A percentile compares a stretch with the other conserved stretches of the same genome.
These are phyloP conservation scores for Kwoniella dendrophila DNA, from an alignment of 768 basidiomycete genomes.

Conservation along the genomic window DNA sequence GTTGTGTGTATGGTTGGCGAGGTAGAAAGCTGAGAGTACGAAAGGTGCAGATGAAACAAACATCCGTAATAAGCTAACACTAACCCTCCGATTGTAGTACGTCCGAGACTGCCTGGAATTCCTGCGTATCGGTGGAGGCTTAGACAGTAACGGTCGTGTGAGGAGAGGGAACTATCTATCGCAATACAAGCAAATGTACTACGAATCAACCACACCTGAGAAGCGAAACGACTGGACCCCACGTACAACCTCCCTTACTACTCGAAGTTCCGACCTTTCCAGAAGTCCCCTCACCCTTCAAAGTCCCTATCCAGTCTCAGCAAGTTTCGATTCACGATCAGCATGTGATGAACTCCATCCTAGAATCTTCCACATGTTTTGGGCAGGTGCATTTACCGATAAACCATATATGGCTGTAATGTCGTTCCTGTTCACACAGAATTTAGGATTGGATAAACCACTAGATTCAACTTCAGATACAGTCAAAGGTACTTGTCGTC, in stretches of 20 bases:
- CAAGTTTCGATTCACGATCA: slow-evolving; percentile 44
- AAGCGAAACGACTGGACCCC: slow-evolving; percentile 49
- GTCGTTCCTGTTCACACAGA: slow-evolving; percentile 95
- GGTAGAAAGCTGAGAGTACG: background rate
- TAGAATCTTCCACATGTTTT: slow-evolving; percentile 96
- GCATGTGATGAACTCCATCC: slow-evolving; percentile 84
- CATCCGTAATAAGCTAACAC: slow-evolving; percentile 4
- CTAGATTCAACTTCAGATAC: slow-evolving; percentile 55
- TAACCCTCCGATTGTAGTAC: slow-evolving; percentile 62
- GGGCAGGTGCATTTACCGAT: slow-evolving; percentile 98
- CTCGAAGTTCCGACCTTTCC: slow-evolving; percentile 36
- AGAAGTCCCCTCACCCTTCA: slow-evolving; percentile 42
- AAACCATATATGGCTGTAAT: slow-evolving; percentile 94
- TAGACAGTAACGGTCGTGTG: slow-evolving; percentile 77
- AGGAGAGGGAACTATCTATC: slow-evolving; percentile 71
- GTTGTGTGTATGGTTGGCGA: too few species aligned
- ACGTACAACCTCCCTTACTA: slow-evolving; percentile 19
- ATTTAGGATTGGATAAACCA: slow-evolving; percentile 75
- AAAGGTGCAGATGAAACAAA: slow-evolving; percentile 5
- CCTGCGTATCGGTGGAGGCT: slow-evolving; percentile 81
- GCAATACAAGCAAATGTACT: slow-evolving; percentile 85
- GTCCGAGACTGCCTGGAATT: slow-evolving; percentile 98
- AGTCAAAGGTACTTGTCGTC: slow-evolving; percentile 67
- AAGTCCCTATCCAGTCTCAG: slow-evolving; percentile 39
- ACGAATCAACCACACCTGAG: slow-evolving; percentile 62